Evolutionary conservation across 345 rosid genomes (phyloP).

Genomic region (Bretschneidera sinensis): DNA sequence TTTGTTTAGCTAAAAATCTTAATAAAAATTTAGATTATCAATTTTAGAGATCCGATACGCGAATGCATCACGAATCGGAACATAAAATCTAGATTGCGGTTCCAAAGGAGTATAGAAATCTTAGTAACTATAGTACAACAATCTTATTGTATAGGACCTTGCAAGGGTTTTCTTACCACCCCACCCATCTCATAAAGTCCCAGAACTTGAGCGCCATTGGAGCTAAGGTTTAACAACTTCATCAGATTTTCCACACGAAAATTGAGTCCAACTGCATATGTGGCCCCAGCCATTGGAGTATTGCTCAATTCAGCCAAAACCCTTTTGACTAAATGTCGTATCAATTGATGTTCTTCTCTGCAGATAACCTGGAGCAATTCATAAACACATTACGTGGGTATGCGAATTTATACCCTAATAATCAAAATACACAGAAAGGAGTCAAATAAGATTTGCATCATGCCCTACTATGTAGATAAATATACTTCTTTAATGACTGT

Average conservation of each 20-base stretch:
- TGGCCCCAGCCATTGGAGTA: slow-evolving; percentile 45
- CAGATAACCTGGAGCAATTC: background rate
- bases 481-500: too few relatives aligned
- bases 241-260: slow-evolving; percentile 4
- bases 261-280: slow-evolving; percentile 20
- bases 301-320: slow-evolving; percentile 42
- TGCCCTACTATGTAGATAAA: too few relatives aligned
- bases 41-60: too few relatives aligned
- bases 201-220: slow-evolving; percentile 8
- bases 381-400: too few relatives aligned
- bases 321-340: slow-evolving; percentile 33
- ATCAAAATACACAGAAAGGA: background rate
- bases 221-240: background rate
- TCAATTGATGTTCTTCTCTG: slow-evolving; percentile 21
- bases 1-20: too few relatives aligned
- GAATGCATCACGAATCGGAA: too few relatives aligned
- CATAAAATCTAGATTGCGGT: too few relatives aligned
- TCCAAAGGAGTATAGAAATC: too few relatives aligned
- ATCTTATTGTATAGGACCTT: slow-evolving; percentile 20
- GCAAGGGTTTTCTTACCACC: slow-evolving; percentile 35
- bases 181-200: slow-evolving; percentile 40
- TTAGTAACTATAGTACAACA: too few relatives aligned
- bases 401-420: background rate
- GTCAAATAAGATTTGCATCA: too few relatives aligned
- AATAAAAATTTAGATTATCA: too few relatives aligned